These are phyloP conservation scores for Ceratocystis alfenasii DNA, from an alignment of 2,329 filamentous ascomycete genomes.

Conservation along the genomic window DNA sequence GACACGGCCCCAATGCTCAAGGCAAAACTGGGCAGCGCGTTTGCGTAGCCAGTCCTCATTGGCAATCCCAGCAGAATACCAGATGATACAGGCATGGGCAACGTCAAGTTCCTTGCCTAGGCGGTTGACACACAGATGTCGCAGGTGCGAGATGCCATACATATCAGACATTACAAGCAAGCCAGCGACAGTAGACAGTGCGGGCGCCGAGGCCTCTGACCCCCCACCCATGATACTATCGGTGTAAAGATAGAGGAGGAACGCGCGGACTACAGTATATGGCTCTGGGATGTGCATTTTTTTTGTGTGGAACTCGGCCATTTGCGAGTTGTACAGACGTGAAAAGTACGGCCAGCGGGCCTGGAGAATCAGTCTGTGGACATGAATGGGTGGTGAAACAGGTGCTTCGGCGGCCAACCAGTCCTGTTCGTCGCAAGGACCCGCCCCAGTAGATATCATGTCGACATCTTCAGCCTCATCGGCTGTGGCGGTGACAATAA, in stretches of 20 bases:
- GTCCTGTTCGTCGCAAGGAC: conserved; percentile 34
- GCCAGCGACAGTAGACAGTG: conserved; percentile 77
- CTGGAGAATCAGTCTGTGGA: conserved; percentile 87
- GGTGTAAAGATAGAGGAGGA: conserved; percentile 92
- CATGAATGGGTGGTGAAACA: conserved; percentile 76
- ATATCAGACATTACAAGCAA: conserved; percentile 96
- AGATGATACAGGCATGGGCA: conserved; percentile 87
- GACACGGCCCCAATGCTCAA: conserved; percentile 88
- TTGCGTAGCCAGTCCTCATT: conserved; percentile 89
- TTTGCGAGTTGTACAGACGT: conserved; percentile 80
- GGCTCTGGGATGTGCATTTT: conserved; percentile 97
- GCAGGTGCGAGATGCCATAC: conserved; percentile 90
- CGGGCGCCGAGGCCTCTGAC: conserved; percentile 47
- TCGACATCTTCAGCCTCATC: conserved; percentile 63
- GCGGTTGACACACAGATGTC: conserved; percentile 80
- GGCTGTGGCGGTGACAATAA: conserved; percentile 77
- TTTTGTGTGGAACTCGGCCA: conserved; percentile 94
- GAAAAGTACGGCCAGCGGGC: conserved; percentile 95
- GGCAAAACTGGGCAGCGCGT: conserved; percentile 74
- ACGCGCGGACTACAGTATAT: conserved; percentile 85
- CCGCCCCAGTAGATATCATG: conserved; percentile 39
- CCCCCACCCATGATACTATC: conserved; percentile 60
- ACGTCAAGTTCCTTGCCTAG: conserved; percentile 85
- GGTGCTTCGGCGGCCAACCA: conserved; percentile 51
- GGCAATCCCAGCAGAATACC: conserved; percentile 83